These are phyloP conservation scores for Syzygium malaccense DNA, from an alignment of 441 rosid genomes.

Conservation along the genomic window DNA sequence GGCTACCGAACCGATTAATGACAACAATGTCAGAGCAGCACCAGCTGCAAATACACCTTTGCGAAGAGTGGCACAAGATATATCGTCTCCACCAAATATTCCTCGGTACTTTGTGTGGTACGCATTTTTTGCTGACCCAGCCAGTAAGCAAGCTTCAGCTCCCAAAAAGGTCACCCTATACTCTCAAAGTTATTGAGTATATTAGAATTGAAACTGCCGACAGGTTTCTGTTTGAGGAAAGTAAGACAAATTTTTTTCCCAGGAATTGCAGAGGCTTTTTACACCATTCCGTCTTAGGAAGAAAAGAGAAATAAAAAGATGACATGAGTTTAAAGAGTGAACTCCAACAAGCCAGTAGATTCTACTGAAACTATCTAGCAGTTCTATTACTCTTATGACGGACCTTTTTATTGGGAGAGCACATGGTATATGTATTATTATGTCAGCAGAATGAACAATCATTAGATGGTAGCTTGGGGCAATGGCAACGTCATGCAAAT, in stretches of 20 bases:
- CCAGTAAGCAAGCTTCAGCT: conserved; percentile 89
- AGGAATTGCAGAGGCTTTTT: background rate
- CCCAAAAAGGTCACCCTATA: conserved; percentile 77
- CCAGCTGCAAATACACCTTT: conserved; percentile 92
- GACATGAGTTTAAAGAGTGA: background rate
- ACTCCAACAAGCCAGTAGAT: background rate
- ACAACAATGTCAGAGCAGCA: conserved; percentile 77
- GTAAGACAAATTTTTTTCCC: background rate
- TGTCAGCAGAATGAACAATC: background rate
- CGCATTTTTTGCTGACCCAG: conserved; percentile 86
- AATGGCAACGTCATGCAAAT: background rate
- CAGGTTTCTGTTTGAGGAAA: background rate
- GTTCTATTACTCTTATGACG: background rate
- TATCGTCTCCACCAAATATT: conserved; percentile 23
- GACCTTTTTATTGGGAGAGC: background rate
- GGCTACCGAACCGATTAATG: conserved; percentile 47
- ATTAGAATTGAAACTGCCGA: background rate
- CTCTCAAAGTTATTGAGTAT: background rate
- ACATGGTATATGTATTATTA: background rate
- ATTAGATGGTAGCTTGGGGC: background rate
- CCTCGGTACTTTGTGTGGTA: conserved; percentile 80
- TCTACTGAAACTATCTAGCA: background rate
- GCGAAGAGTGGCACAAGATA: conserved; percentile 76
- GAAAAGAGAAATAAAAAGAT: background rate
- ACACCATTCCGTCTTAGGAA: background rate